Evolutionary conservation across 225 moss, liverwort and hornwort genomes (phyloP), one percentile per base, ranked within the genome.

Genomic region (Anthoceros angustus): DNA sequence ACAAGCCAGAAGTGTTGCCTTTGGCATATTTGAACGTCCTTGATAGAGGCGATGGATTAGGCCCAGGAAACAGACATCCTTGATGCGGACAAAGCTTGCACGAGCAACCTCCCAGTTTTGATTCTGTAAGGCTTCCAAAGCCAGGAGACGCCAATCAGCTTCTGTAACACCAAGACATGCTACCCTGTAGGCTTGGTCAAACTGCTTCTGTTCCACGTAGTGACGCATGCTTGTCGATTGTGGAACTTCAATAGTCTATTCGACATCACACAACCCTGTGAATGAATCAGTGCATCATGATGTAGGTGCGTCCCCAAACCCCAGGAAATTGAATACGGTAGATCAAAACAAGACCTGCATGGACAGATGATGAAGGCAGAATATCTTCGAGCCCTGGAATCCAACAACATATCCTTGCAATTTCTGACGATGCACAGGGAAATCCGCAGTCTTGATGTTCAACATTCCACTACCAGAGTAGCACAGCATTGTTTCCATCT

Each of bases 381-480:
- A 98, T 12, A 98, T 78, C 73, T 91, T 98, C 62, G 95, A 98
- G 65, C 95, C 95, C 78, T 95, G 95, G 69, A 91, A 95, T 66
- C 95, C 95, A 69, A 95, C 95, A 0, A 95, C 91, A 69, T 91
- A 91, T 42, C 95, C 95, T 76, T 88, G 95, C 65, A 95, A 77
- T 75, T 91, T 95, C 20, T 95, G 91, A 24, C 77, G 76, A 55
- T 95, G 88, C 48, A 91, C 88, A 40, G 95, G 91, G 69, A 91
- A 86, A 67, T 95, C 80, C 24, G 80, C 82, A 8, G 91, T 91
- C 73, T 91, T 95, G 48, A 95, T 91, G 43, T 87, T 91, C 39
- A 95, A 64, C 82, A 87, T 95, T 42, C 95, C 95, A 43, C 77
- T 82, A 70, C 95, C 95, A 2, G 95, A 91, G 72, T 95, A 95